Percentiles rank a stretch among this genome's conserved stretches.
Evolutionary conservation across 768 basidiomycete genomes (phyloP).

Genomic region (Suillus alpinus): DNA sequence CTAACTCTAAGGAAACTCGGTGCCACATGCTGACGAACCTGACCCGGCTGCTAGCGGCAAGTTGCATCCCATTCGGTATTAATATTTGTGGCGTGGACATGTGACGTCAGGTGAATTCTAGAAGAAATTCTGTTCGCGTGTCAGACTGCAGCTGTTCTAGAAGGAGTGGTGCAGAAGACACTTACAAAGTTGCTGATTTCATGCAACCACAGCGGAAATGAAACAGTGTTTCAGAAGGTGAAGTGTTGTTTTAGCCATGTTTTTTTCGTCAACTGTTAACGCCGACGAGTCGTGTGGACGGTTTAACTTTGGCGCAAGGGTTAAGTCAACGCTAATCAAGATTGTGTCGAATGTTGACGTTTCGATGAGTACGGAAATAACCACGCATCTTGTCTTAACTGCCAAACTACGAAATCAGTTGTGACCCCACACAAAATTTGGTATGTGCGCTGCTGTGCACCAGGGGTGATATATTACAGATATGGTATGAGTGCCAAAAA

Average conservation of each 20-base stretch:
- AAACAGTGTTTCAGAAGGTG: neutral
- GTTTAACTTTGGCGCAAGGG: neutral
- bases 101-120: neutral
- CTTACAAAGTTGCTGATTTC: neutral
- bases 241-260: neutral
- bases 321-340: neutral
- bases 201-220: neutral
- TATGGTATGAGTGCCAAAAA: neutral
- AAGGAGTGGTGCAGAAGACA: neutral
- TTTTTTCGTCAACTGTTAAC: neutral
- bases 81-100: neutral
- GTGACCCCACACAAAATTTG: neutral
- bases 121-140: too few species aligned
- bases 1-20: too few species aligned
- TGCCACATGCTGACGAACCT: too few species aligned
- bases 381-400: neutral
- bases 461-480: neutral
- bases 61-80: too few species aligned
- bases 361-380: neutral
- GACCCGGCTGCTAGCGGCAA: too few species aligned
- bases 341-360: neutral
- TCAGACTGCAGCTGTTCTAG: too few species aligned
- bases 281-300: neutral
- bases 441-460: neutral
- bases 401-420: neutral